Conservation (phyloP, 805 yeast genomes). For the Hanseniaspora clermontiae region DNA sequence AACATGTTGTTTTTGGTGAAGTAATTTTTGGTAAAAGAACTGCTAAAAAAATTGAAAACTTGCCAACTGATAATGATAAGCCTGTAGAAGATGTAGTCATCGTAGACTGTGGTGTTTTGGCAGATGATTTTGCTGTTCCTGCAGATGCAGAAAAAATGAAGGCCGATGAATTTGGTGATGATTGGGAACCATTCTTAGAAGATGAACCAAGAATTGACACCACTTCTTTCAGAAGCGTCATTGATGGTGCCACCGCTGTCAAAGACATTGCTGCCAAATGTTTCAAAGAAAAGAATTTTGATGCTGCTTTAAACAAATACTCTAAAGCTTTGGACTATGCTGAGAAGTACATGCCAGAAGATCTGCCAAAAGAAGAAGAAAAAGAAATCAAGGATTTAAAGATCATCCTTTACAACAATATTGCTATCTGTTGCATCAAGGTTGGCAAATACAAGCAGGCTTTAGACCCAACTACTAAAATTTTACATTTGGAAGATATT, state of each 20-base stretch:
- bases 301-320: conserved; percentile 54
- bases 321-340: conserved; percentile 57
- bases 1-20: conserved; percentile 93
- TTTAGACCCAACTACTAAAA: conserved; percentile 50
- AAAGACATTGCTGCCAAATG: conserved; percentile 68
- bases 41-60: conserved; percentile 64
- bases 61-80: conserved; percentile 52
- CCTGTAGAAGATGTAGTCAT: conserved; percentile 64
- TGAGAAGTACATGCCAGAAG: conserved; percentile 44
- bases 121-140: conserved; percentile 42
- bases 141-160: conserved; percentile 32
- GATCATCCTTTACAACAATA: conserved; percentile 45
- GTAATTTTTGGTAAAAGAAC: conserved; percentile 71
- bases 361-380: conserved; percentile 39
- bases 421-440: conserved; percentile 63
- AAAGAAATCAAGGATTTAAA: conserved; percentile 22
- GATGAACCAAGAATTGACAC: conserved; percentile 60
- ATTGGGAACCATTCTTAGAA: conserved; percentile 58
- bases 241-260: conserved; percentile 49
- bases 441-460: conserved; percentile 42
- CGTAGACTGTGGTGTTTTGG: conserved; percentile 65
- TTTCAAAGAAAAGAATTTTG: conserved; percentile 51
- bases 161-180: conserved; percentile 77
- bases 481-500: conserved; percentile 44
- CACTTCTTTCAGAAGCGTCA: conserved; percentile 50